phyloP scores from a whole-genome alignment of 495 filamentous ascomycete genomes.

The Tuber borchii region DNA sequence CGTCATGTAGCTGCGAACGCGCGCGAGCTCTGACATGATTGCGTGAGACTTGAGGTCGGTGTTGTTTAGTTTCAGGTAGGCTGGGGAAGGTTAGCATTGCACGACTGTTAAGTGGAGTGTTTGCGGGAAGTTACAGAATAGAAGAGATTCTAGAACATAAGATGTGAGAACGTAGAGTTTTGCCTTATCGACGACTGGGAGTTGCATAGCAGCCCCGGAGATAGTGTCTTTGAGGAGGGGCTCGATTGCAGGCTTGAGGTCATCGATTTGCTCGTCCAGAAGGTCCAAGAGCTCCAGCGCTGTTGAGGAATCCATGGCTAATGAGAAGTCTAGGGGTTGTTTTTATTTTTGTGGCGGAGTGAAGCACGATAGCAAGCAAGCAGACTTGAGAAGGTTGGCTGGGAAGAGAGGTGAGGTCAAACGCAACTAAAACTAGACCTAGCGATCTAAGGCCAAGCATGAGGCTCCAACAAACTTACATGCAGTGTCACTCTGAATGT shows the following conservation, averaged over 20 bases:
- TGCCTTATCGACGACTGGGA: conserved; percentile 87
- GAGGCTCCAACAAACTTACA: conserved; percentile 2
- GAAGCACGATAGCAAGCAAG: neutral
- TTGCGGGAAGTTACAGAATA: conserved; percentile 62
- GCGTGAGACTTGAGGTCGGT: conserved; percentile 75
- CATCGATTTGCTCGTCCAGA: conserved; percentile 69
- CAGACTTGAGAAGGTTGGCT: neutral
- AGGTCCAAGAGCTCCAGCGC: conserved; percentile 56
- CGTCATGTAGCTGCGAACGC: conserved; percentile 84
- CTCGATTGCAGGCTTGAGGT: conserved; percentile 63
- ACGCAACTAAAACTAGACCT: neutral
- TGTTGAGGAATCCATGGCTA: conserved; percentile 38
- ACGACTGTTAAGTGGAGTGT: conserved; percentile 14
- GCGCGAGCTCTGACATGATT: conserved; percentile 72
- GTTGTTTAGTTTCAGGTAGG: conserved; percentile 71
- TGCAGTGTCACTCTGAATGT: neutral
- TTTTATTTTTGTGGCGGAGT: neutral
- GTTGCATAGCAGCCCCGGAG: conserved; percentile 61
- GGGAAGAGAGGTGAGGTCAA: neutral
- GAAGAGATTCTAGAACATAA: conserved; percentile 83
- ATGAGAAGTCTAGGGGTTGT: conserved; percentile 15
- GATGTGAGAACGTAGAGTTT: conserved; percentile 78
- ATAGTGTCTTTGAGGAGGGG: conserved; percentile 61
- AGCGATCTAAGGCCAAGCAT: neutral
- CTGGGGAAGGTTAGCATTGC: conserved; percentile 45